A percentile compares a stretch with the other conserved stretches of the same genome.
These are phyloP conservation scores for Prosopis cineraria DNA, from an alignment of 306 rosid species.

Conservation along the genomic window DNA sequence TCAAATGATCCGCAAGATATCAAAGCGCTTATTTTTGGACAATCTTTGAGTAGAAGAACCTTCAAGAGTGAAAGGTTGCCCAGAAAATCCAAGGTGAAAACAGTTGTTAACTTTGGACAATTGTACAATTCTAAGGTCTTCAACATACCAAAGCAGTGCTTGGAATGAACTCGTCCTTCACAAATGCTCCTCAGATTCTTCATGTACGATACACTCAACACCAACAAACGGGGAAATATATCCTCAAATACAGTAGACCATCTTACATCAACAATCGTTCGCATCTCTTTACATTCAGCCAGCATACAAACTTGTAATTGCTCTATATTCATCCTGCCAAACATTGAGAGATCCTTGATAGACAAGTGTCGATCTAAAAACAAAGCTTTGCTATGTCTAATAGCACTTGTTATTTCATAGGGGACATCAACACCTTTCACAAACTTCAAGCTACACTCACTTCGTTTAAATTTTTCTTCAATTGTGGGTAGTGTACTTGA, in stretches of 20 bases:
- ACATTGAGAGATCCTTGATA: constrained; percentile 24
- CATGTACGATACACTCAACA: too few species aligned
- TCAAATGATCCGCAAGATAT: too few species aligned
- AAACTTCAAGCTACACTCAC: background rate
- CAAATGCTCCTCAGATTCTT: too few species aligned
- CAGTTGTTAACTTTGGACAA: constrained; percentile 37
- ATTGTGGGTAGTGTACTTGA: background rate
- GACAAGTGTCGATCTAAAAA: constrained; percentile 31
- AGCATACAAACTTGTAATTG: constrained; percentile 6
- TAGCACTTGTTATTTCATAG: background rate
- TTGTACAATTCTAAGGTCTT: constrained; percentile 21
- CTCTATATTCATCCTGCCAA: background rate
- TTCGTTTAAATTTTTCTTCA: background rate
- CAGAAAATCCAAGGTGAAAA: too few species aligned
- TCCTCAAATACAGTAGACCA: background rate
- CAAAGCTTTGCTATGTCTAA: background rate
- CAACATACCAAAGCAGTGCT: background rate
- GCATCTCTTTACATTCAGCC: constrained; percentile 42
- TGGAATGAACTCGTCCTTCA: background rate
- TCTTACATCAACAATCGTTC: background rate
- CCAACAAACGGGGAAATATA: background rate
- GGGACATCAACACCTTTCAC: constrained; percentile 6
- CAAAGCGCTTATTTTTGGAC: too few species aligned
- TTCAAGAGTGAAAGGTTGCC: too few species aligned
- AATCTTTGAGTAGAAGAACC: too few species aligned